Base-by-base conservation (phyloP, 306 rosid species). In the Citrullus mucosospermus region DNA sequence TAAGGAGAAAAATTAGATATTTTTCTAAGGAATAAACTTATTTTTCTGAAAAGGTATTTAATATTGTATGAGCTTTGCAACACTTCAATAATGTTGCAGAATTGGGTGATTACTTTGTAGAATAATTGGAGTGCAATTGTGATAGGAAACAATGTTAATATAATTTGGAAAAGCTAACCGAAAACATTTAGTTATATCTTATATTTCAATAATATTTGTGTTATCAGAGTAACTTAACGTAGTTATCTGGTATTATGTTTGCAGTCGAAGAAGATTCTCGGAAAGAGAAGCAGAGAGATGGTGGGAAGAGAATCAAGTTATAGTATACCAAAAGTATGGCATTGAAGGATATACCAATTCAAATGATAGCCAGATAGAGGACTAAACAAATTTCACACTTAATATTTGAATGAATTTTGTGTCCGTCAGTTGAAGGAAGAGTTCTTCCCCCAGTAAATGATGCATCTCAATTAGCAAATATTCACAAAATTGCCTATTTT, bases 261-360 rank as follows among this genome's bases (percentile, higher is more conserved):
- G 85, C 89, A 93, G 98, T 83, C 93, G 91, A 79, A 91, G 86
- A 80, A 83, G 81, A 68, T 93, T 91, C 79, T 75, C 89, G 0
- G 90, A 88, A 80, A 87, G 79, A 82, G 95, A 91, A 80, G 98
- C 96, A 0, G 92, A 82, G 79, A 72, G 28, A n/a, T 93, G 98
- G 98, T 93, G 96, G 98, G 98, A 88, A 82, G 88, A 81, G 86
- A 93, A 93, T 85, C 91, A 93, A 86, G 81, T 32, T 28, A 80
- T 39, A 63, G 92, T 91, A 65, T 87, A 84, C 81, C 86, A 72
- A 51, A 90, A 89, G 82, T 92, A 88, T 81, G 88, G 80, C 41
- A 79, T 92, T 71, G 93, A 88, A 43, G 97, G 91, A 76, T 92
- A 89, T 79, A 74, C 57, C 25, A 79, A 87, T 85, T 81, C 80